Evolutionary conservation across 257 asterid genomes (phyloP).

Genomic region (Nicotiana paniculata): DNA sequence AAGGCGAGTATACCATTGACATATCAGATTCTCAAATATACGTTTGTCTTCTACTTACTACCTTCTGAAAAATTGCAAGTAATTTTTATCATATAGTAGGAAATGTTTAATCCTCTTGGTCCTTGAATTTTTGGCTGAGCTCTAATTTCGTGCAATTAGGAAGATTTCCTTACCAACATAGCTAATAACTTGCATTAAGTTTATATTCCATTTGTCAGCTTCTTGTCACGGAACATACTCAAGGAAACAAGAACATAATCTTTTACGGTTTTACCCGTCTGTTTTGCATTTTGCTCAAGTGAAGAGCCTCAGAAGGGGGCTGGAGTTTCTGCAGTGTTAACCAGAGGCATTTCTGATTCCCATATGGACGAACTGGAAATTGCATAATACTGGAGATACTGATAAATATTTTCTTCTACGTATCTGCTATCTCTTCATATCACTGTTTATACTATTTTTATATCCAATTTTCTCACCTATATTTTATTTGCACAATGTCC

Average conservation of each 20-base stretch:
- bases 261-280: neutral
- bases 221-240: neutral
- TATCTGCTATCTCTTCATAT: neutral
- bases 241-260: neutral
- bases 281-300: neutral
- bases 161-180: neutral
- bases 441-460: neutral
- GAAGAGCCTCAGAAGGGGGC: neutral
- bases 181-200: neutral
- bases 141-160: neutral
- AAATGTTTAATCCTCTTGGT: neutral
- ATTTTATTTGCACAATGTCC: conserved; percentile 7
- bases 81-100: neutral
- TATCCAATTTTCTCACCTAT: neutral
- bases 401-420: neutral
- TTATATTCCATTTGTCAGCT: no score
- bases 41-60: neutral
- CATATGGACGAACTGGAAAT: neutral
- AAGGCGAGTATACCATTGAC: neutral
- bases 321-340: neutral
- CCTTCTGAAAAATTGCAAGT: neutral
- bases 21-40: neutral
- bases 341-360: neutral
- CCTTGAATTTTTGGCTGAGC: neutral
- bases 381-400: neutral